phyloP scores from a whole-genome alignment of 73 alveolate genomes.

The Diophrys appendiculata region DNA sequence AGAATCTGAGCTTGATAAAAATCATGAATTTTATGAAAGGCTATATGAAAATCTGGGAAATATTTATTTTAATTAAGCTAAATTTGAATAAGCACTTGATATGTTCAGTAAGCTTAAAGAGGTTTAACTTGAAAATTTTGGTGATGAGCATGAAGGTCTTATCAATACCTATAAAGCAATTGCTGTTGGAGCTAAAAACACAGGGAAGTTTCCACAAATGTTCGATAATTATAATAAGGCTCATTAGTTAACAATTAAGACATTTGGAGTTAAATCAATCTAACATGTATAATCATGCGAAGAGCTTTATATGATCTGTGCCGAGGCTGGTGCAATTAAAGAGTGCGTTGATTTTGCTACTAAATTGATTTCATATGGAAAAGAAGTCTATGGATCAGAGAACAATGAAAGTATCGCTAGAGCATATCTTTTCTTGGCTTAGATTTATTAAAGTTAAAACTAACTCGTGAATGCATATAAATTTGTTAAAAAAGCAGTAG shows the following conservation, averaged over 20 bases:
- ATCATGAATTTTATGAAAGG: neutral
- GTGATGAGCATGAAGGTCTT: neutral
- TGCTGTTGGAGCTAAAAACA: neutral
- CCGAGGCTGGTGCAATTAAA: neutral
- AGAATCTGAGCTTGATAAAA: neutral
- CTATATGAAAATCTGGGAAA: neutral
- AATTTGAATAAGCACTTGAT: neutral
- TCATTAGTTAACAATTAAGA: neutral
- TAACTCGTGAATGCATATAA: neutral
- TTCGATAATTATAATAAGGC: neutral
- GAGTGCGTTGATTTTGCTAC: neutral
- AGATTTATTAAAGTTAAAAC: neutral
- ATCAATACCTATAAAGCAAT: neutral
- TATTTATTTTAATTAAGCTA: neutral
- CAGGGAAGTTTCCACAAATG: neutral
- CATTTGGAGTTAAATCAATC: neutral
- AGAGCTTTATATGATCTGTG: neutral
- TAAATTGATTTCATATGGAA: neutral
- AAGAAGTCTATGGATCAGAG: constrained; percentile 1
- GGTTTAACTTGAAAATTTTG: neutral
- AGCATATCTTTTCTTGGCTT: neutral
- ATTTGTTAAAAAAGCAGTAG: neutral
- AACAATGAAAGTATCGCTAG: neutral
- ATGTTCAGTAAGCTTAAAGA: neutral
- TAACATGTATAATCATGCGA: neutral